These are phyloP conservation scores for Syncephalis fuscata DNA, from an alignment of 371 early-diverging fungal genomes.

Conservation along the genomic window DNA sequence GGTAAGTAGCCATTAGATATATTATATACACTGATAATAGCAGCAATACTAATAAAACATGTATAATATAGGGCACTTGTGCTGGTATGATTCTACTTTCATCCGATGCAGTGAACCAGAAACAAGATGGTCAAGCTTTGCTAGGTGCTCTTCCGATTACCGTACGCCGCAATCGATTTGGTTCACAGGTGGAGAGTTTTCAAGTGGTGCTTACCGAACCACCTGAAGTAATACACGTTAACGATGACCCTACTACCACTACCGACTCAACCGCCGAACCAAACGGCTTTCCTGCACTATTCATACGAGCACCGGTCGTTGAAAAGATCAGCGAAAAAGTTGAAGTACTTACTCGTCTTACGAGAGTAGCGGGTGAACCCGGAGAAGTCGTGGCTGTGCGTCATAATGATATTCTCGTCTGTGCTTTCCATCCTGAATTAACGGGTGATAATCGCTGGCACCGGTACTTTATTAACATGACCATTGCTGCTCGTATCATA, in stretches of 20 bases:
- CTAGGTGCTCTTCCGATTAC: slow-evolving; percentile 68
- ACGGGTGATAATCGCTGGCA: slow-evolving; percentile 75
- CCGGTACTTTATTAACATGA: slow-evolving; percentile 53
- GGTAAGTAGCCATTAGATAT: slow-evolving; percentile 16
- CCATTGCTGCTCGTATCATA: slow-evolving; percentile 8
- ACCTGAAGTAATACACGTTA: too few species aligned
- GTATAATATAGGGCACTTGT: slow-evolving; percentile 76
- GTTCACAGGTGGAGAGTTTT: slow-evolving; percentile 82
- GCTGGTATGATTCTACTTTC: slow-evolving; percentile 91
- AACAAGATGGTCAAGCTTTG: slow-evolving; percentile 70
- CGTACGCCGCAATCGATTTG: slow-evolving; percentile 87
- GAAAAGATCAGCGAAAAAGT: slow-evolving; percentile 44
- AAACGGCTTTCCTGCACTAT: slow-evolving; percentile 57
- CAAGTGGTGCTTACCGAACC: slow-evolving; percentile 44
- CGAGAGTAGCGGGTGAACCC: slow-evolving; percentile 23
- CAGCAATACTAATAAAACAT: too few species aligned
- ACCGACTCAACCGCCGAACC: slow-evolving; percentile 7
- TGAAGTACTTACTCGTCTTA: slow-evolving; percentile 38
- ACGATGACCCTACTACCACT: slow-evolving; percentile 22
- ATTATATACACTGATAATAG: background rate
- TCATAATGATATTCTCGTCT: slow-evolving; percentile 73
- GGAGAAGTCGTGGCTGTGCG: slow-evolving; percentile 70
- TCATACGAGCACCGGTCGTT: slow-evolving; percentile 91
- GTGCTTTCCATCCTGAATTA: slow-evolving; percentile 92
- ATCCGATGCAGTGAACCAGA: slow-evolving; percentile 48